phyloP scores from a whole-genome alignment of 169 alveolate genomes.

The Perkinsus chesapeaki region DNA sequence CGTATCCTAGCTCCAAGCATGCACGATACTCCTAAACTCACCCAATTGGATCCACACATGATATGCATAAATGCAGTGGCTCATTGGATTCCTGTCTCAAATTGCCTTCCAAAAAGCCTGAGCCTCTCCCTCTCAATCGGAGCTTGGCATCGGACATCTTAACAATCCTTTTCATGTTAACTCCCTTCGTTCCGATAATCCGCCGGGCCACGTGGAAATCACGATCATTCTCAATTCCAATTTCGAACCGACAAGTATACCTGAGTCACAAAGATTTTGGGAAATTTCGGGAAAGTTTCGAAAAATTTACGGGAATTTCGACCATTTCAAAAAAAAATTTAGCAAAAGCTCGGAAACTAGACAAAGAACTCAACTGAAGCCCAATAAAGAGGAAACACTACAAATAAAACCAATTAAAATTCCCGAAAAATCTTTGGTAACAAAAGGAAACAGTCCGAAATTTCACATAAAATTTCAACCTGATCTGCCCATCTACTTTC shows the following conservation, averaged over 20 bases:
- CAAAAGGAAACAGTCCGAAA: too few species aligned
- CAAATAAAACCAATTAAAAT: too few species aligned
- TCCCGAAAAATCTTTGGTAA: too few species aligned
- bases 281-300: too few species aligned
- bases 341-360: too few species aligned
- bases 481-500: too few species aligned
- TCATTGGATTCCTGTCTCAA: slow-evolving; percentile 66
- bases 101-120: slow-evolving; percentile 89
- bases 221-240: slow-evolving; percentile 71
- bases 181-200: slow-evolving; percentile 83
- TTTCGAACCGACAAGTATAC: slow-evolving; percentile 72
- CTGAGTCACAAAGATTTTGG: slow-evolving; percentile 13
- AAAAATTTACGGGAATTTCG: too few species aligned
- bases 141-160: slow-evolving; percentile 69
- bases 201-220: slow-evolving; percentile 77
- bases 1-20: not conserved
- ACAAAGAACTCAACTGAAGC: too few species aligned
- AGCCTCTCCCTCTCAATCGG: slow-evolving; percentile 86
- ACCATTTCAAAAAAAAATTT: too few species aligned
- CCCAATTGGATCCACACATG: slow-evolving; percentile 19
- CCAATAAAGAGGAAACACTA: too few species aligned
- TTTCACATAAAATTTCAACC: too few species aligned
- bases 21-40: not conserved
- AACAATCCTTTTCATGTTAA: slow-evolving; percentile 83
- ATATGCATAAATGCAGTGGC: slow-evolving; percentile 69